Evolutionary conservation across 768 basidiomycete species (phyloP).

Genomic region (Lentinula edodes): DNA sequence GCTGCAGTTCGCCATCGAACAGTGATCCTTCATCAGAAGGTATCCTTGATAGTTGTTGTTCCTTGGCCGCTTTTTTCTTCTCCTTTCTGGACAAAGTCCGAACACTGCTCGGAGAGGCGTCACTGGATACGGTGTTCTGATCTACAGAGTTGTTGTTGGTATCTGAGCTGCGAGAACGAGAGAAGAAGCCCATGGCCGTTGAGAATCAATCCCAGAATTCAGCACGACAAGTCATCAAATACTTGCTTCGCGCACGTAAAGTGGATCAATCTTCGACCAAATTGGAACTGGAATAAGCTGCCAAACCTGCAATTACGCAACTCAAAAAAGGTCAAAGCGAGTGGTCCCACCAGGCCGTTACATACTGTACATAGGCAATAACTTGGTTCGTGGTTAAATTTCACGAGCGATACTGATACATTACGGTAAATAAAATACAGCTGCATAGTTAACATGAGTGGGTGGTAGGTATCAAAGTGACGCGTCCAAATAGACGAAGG

Average conservation of each 20-base stretch:
- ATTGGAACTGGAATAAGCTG: not conserved
- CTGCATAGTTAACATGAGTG: not conserved
- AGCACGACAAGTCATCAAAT: not conserved
- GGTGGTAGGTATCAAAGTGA: not conserved
- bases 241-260: not conserved
- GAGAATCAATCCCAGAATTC: not conserved
- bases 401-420: not conserved
- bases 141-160: slow-evolving; percentile 1
- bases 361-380: too few relatives aligned
- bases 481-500: not conserved
- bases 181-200: slow-evolving; percentile 1
- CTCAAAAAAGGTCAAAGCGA: too few relatives aligned
- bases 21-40: not conserved
- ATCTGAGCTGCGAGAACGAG: not conserved
- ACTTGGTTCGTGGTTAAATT: too few relatives aligned
- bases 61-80: slow-evolving; percentile 4
- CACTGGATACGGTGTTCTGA: not conserved
- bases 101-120: not conserved
- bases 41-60: not conserved
- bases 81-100: slow-evolving; percentile 2
- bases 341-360: too few relatives aligned
- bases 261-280: not conserved
- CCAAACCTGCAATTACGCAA: too few relatives aligned
- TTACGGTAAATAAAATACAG: not conserved
- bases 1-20: not conserved